Evolutionary conservation across 1,139 yeast genomes (phyloP), one percentile per base, ranked within the genome.

Genomic region (Fermentozyma sake): DNA sequence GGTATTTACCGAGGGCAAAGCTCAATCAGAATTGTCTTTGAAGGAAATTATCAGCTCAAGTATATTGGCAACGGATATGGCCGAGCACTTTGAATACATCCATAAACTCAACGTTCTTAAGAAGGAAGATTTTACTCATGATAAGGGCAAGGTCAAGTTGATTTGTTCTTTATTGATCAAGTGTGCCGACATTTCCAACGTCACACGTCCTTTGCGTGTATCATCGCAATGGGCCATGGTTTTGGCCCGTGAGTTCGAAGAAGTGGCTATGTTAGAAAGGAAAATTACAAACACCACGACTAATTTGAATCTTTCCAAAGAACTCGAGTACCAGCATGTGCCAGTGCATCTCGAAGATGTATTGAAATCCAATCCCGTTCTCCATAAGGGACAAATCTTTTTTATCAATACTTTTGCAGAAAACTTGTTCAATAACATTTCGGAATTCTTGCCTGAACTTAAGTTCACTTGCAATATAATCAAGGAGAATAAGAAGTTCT

Each of bases 171-270:
- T 86, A 34, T 67, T 89, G 34, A 78, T 89, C 36, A 89, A 89
- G 58, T 86, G 95, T 55, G 96, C 96, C 1, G 97, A 89, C 55
- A 87, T 89, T 28, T 84, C 95, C 18, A 89, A 89, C 51, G 96
- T 87, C 14, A 76, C 95, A 3, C 65, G 97, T 33, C 86, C 89
- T 2, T 60, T 85, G 31, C 60, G 73, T 23, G 76, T 86, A 4
- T 79, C 93, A 8, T 73, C 86, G 2, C 80, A 80, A 54, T 89
- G 97, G 96, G 96, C 95, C 4, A 61, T 75, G 39, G 77, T 79
- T 7, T 68, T 89, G 28, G 70, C 81, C 2, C 62, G 82, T 39
- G 97, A 89, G 54, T 84, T 87, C 44, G 72, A 69, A 26, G 91
- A 84, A 48, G 77, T 86, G 28, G 62, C 68, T 5, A 52, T 52